A percentile compares a stretch with the other conserved stretches of the same genome.
Conservation (phyloP, 192 early-diverging fungal species). For the Coemansia sp. region DNA sequence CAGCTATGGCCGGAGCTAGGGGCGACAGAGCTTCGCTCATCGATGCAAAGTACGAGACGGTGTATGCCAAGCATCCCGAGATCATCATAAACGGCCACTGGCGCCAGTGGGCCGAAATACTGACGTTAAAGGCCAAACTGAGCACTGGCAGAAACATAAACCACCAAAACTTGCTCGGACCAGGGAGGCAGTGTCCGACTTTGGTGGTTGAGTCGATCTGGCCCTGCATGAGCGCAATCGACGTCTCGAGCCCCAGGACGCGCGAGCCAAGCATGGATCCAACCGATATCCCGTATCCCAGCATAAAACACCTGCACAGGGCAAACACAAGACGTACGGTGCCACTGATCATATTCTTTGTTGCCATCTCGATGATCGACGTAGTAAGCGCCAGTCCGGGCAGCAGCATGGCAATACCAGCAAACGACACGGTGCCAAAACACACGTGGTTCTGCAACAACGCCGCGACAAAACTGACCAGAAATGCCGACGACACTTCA, state of each 20-base stretch:
- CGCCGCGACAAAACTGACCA: conserved; percentile 61
- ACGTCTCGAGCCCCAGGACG: conserved; percentile 53
- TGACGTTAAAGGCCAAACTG: conserved; percentile 56
- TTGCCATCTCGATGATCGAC: conserved; percentile 82
- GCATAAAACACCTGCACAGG: conserved; percentile 72
- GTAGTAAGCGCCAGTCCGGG: conserved; percentile 79
- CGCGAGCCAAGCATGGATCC: conserved; percentile 59
- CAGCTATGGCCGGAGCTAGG: conserved; percentile 62
- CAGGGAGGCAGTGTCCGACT: conserved; percentile 37
- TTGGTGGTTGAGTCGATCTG: conserved; percentile 22
- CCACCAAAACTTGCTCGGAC: conserved; percentile 52
- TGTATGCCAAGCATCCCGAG: conserved; percentile 67
- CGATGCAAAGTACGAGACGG: conserved; percentile 62
- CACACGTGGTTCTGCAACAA: conserved; percentile 61
- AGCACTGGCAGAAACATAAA: conserved; percentile 60
- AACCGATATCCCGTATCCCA: conserved; percentile 71
- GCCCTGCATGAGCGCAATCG: conserved; percentile 19
- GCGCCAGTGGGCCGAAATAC: conserved; percentile 57
- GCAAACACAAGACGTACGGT: conserved; percentile 79
- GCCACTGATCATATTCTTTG: conserved; percentile 84
- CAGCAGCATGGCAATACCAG: conserved; percentile 61
- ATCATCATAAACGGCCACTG: conserved; percentile 75
- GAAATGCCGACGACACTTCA: conserved; percentile 64
- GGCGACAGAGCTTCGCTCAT: conserved; percentile 54
- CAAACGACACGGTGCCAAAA: conserved; percentile 60